Evolutionary conservation across 2,329 filamentous ascomycete species (phyloP), one percentile per base, ranked within the genome.

Genomic region (Paraphoma sp.): DNA sequence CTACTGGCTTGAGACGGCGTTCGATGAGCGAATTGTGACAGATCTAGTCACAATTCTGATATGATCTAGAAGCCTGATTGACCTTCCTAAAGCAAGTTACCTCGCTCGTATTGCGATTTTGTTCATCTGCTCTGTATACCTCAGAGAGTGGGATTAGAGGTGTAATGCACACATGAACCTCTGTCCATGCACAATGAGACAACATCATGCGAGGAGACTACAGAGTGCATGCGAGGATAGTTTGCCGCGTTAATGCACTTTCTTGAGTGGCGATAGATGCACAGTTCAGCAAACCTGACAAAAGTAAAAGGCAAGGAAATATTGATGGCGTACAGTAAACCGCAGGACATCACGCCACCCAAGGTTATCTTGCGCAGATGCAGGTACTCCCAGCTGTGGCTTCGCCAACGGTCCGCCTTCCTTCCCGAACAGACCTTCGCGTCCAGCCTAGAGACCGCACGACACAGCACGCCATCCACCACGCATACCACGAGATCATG

Each of bases 371-470:
- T 38, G 33, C n/a, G n/a, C n/a, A 11, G 40, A 42, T 42, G 40
- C 40, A 42, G 40, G 40, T 42, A 42, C 40, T 42, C n/a, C 16
- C 40, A 42, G 8, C 40, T 55, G 59, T 57, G 54, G 54, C 57
- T 57, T 48, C 30, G 6, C 31, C 14, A 41, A 29, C 30, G 47
- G 36, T 51, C 46, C n/a, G 23, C 18, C 44, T 53, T 65, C 66
- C 66, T 68, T 69, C 66, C 63, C 46, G 44, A 63, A 62, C 41
- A 36, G 54, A 56, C 53, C 18, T n/a, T 65, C 56, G 60, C 60
- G 54, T 64, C 57, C 52, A 45, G 16, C 4, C 8, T 38, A n/a
- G n/a, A 40, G 56, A 51, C 57, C 54, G 48, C 47, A 53, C 18
- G 23, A 42, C 52, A 38, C 48, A 61, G 55, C 51, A 65, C 46